phyloP scores from a whole-genome alignment of 148 eudicot genomes.

The Fagopyrum tataricum region DNA sequence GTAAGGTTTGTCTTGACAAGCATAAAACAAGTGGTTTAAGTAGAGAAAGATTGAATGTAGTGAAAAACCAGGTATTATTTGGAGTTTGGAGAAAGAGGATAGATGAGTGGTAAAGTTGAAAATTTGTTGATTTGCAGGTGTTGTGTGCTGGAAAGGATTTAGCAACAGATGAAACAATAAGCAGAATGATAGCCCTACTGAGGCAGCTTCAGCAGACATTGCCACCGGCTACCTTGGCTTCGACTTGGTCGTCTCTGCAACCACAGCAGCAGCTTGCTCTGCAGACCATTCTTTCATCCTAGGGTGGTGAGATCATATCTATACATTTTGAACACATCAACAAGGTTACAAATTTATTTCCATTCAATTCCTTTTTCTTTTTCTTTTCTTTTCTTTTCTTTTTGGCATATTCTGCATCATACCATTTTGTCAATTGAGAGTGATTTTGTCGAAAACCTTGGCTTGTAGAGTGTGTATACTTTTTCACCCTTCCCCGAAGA shows the following conservation, averaged over 20 bases:
- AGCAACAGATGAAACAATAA: slow-evolving; percentile 79
- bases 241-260: slow-evolving; percentile 76
- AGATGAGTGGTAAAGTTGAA: not conserved
- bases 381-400: not conserved
- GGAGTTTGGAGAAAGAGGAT: too few species aligned
- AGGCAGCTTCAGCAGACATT: slow-evolving; percentile 85
- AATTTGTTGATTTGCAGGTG: slow-evolving; percentile 31
- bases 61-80: not conserved
- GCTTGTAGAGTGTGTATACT: slow-evolving; percentile 2
- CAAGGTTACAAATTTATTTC: not conserved
- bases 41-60: not conserved
- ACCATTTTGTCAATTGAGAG: not conserved
- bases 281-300: slow-evolving; percentile 74
- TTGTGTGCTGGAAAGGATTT: slow-evolving; percentile 85
- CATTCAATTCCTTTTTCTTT: not conserved
- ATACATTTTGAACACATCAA: not conserved
- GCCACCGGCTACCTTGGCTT: slow-evolving; percentile 73
- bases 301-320: slow-evolving; percentile 7
- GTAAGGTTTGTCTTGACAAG: not conserved
- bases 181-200: slow-evolving; percentile 65
- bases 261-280: slow-evolving; percentile 89
- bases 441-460: not conserved
- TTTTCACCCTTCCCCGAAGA: not conserved
- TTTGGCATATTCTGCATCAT: slow-evolving; percentile 2
- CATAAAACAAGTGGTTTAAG: not conserved